Evolutionary conservation across 2,329 filamentous ascomycete genomes (phyloP).

Genomic region (Fusarium transvaalense): DNA sequence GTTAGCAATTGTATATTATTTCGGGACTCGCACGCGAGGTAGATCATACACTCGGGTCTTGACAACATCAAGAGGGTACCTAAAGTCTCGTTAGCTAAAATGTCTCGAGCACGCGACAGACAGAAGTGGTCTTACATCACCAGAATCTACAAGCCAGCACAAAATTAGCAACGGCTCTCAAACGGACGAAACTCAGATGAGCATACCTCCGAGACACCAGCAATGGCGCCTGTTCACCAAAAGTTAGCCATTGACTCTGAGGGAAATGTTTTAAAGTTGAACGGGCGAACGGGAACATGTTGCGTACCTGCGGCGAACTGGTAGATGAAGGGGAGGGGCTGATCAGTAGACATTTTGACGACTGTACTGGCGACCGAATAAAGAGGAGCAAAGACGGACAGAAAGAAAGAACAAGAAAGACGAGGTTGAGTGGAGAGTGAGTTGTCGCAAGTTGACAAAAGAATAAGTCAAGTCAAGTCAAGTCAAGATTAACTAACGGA

Average conservation of each 20-base stretch:
- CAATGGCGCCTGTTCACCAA: conserved; percentile 78
- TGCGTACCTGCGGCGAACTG: conserved; percentile 89
- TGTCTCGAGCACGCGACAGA: conserved; percentile 42
- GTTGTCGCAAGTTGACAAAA: conserved; percentile 28
- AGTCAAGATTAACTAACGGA: conserved; percentile 14
- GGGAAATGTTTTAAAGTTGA: conserved; percentile 2
- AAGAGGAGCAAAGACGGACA: conserved; percentile 4
- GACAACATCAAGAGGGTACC: conserved; percentile 98
- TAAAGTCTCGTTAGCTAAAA: conserved; percentile 56
- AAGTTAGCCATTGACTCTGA: conserved; percentile 39
- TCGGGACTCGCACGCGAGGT: conserved; percentile 35
- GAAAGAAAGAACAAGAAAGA: conserved; percentile 17
- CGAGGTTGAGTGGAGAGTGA: conserved; percentile 29
- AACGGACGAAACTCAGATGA: conserved; percentile 36
- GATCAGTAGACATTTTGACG: conserved; percentile 58
- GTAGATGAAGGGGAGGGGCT: conserved; percentile 91
- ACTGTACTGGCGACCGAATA: conserved; percentile 14
- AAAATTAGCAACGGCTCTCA: conserved; percentile 31
- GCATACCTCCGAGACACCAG: conserved; percentile 94
- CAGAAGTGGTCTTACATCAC: conserved; percentile 74
- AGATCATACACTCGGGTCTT: conserved; percentile 91
- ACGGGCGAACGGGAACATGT: conserved; percentile 37
- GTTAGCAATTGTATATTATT: conserved; percentile 38
- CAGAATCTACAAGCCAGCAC: conserved; percentile 73
- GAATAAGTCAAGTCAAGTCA: not conserved